Conservation (phyloP, 2,329 filamentous ascomycete genomes). For the Fusarium euwallaceae region DNA sequence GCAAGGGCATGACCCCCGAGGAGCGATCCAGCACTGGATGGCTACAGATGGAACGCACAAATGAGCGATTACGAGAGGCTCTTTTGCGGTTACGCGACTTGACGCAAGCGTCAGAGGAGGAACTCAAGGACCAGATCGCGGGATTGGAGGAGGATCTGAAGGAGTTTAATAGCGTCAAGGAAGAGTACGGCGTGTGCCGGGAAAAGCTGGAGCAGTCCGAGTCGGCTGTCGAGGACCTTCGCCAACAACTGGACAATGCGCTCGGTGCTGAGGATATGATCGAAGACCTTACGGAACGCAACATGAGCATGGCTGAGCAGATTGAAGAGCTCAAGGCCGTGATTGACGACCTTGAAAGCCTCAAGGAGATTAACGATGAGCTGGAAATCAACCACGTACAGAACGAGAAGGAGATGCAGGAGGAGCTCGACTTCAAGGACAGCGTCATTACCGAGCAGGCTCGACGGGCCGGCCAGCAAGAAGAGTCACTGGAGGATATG, state of each 20-base stretch:
- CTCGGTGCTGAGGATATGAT: slow-evolving; percentile 94
- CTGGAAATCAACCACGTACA: slow-evolving; percentile 94
- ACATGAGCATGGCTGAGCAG: slow-evolving; percentile 84
- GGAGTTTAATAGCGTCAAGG: slow-evolving; percentile 75
- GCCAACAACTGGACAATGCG: slow-evolving; percentile 90
- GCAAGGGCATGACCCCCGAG: slow-evolving; percentile 88
- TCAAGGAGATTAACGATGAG: slow-evolving; percentile 95
- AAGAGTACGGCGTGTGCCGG: slow-evolving; percentile 77
- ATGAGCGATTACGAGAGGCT: slow-evolving; percentile 88
- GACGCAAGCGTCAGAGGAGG: slow-evolving; percentile 85
- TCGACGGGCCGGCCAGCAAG: slow-evolving; percentile 79
- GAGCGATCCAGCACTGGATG: slow-evolving; percentile 89
- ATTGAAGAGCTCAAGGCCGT: slow-evolving; percentile 85
- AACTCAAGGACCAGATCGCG: slow-evolving; percentile 81
- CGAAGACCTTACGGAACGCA: slow-evolving; percentile 89
- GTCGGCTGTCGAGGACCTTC: slow-evolving; percentile 83
- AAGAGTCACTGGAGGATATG: slow-evolving; percentile 85
- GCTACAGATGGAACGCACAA: slow-evolving; percentile 91
- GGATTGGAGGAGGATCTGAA: slow-evolving; percentile 79
- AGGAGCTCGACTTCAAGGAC: slow-evolving; percentile 92
- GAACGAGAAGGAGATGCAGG: slow-evolving; percentile 92
- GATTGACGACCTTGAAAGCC: slow-evolving; percentile 87
- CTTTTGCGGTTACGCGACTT: slow-evolving; percentile 87
- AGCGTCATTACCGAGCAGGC: slow-evolving; percentile 85
- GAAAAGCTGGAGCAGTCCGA: slow-evolving; percentile 81